Percentiles rank a stretch among this genome's conserved stretches.
These are phyloP conservation scores for Acanthamoeba royreba DNA, from an alignment of 208 protist species.

Conservation along the genomic window DNA sequence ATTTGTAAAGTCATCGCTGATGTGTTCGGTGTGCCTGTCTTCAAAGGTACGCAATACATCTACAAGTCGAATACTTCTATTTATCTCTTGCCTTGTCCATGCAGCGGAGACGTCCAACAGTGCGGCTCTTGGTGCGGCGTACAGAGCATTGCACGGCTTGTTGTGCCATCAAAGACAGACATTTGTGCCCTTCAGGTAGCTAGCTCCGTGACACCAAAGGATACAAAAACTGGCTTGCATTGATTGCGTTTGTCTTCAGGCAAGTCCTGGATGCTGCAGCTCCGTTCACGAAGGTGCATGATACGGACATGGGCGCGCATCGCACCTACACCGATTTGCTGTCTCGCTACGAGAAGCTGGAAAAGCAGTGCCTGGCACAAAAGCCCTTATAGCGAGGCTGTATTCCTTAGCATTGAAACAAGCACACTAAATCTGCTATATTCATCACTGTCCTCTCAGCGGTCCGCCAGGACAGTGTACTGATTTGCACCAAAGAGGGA, in stretches of 20 bases:
- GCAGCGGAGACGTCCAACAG: conserved; percentile 27
- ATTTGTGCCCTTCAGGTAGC: neutral
- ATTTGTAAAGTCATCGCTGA: neutral
- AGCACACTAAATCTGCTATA: neutral
- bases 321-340: neutral
- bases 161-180: neutral
- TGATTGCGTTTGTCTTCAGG: neutral
- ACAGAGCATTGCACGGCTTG: neutral
- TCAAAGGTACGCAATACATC: neutral
- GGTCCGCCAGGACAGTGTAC: neutral
- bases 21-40: conserved; percentile 8
- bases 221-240: neutral
- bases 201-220: neutral
- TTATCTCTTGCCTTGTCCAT: neutral
- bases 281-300: neutral
- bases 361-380: neutral
- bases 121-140: neutral
- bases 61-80: neutral
- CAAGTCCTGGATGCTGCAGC: neutral
- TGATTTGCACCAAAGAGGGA: too few species aligned
- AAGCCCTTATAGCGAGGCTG: neutral
- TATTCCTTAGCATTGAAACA: neutral
- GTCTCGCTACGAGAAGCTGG: neutral
- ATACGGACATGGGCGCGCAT: neutral
- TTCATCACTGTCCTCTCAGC: neutral